Conservation (phyloP, 768 basidiomycete species). For the Leccinum imitatum region DNA sequence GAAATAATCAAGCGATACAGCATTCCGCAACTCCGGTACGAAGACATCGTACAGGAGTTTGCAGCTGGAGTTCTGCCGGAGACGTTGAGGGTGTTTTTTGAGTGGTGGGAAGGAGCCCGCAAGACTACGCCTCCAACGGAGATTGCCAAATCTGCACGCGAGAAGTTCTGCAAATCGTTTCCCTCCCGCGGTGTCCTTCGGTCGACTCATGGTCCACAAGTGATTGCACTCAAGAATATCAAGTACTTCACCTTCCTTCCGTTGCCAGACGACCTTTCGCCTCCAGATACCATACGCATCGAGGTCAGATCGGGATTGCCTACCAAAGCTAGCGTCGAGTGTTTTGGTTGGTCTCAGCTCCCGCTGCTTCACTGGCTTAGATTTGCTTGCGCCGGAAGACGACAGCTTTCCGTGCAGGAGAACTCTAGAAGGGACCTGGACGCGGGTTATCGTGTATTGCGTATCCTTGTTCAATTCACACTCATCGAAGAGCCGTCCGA, state of each 20-base stretch:
- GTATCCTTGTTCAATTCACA: slow-evolving; percentile 72
- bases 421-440: slow-evolving; percentile 26
- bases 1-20: slow-evolving; percentile 8
- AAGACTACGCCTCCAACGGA: not conserved
- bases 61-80: slow-evolving; percentile 9
- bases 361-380: slow-evolving; percentile 68
- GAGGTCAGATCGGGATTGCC: slow-evolving; percentile 57
- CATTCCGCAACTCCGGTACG: slow-evolving; percentile 5
- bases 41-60: slow-evolving; percentile 14
- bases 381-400: slow-evolving; percentile 49
- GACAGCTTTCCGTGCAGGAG: not conserved
- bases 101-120: slow-evolving; percentile 9
- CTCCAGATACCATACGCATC: slow-evolving; percentile 67
- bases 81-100: slow-evolving; percentile 9
- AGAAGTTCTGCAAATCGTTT: slow-evolving; percentile 33
- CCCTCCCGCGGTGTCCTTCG: slow-evolving; percentile 40
- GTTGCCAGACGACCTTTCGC: slow-evolving; percentile 73
- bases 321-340: slow-evolving; percentile 32
- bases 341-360: slow-evolving; percentile 81
- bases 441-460: slow-evolving; percentile 55
- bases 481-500: slow-evolving; percentile 55
- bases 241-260: slow-evolving; percentile 52
- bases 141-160: not conserved
- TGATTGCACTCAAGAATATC: slow-evolving; percentile 54
- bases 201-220: not conserved